Base-by-base conservation (phyloP, 768 basidiomycete species). In the Suillus placidus region DNA sequence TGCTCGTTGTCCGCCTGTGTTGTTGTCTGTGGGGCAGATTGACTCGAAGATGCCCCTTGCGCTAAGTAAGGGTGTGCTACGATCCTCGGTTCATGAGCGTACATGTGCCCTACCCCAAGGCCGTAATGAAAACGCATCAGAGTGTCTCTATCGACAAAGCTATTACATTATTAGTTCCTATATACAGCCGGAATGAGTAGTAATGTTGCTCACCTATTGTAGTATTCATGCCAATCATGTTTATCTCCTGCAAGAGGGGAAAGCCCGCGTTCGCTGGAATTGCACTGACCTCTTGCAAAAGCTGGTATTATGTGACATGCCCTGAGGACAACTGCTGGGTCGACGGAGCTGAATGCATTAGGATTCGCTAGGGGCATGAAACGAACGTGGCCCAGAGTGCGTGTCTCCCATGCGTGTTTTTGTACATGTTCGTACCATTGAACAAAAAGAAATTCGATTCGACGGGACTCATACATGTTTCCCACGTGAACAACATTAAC, bases 231-330 rank as follows among this genome's bases (percentile, higher is more conserved):
- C 64, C 64, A 67, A 40, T 67, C 52, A 16, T 26, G 5, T 6
- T 23, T 49, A 37, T 67, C 63, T n/a, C 40, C 35, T 8, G 60
- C 57, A 0, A 47, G 8, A 7, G 45, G 45, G 45, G 45, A 47
- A n/a, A 47, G n/a, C 0, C 1, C n/a, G 9, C 37, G 10, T 38
- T 38, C 9, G 10, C 37, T 9, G 8, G 12, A 7, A 38, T 38
- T 38, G 37, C 37, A 4, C n/a, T 52, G 26, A 16, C 45, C 57
- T 30, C 18, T 1, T 35, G 60, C 35, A 55, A 67, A 67, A 7
- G 51, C 58, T 1, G 67, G 67, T 10, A 67, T 65, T 30, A 67
- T 30, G 32, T 67, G 67, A 57, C 67, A 67, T 5, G 49, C 60
- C 30, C 67, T 54, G 14, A 67, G 9, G 26, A 67, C 45, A 37